These are phyloP conservation scores for Medicago truncatula DNA, from an alignment of 306 rosid genomes.

Conservation along the genomic window DNA sequence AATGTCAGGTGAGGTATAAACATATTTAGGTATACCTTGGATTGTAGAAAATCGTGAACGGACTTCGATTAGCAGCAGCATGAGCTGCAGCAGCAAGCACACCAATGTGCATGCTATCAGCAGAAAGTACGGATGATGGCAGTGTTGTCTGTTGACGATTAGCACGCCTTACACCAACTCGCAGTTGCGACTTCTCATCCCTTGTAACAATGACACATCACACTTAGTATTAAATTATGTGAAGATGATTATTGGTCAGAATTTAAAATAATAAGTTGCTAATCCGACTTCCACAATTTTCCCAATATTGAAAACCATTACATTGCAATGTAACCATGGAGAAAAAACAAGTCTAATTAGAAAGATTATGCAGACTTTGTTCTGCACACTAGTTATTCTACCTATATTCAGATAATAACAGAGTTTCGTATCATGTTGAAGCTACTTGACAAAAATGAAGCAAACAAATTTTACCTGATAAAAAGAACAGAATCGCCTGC, in stretches of 20 bases:
- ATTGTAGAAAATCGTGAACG: slow-evolving; percentile 92
- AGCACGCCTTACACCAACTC: slow-evolving; percentile 92
- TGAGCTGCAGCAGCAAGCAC: slow-evolving; percentile 99
- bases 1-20: neutral
- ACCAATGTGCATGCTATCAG: slow-evolving; percentile 99
- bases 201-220: slow-evolving; percentile 46
- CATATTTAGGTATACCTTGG: slow-evolving; percentile 66
- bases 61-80: slow-evolving; percentile 87
- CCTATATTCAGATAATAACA: neutral
- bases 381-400: neutral
- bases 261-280: slow-evolving; percentile 3
- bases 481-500: slow-evolving; percentile 95
- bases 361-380: neutral
- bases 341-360: neutral
- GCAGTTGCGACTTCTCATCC: slow-evolving; percentile 90
- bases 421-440: neutral
- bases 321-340: neutral
- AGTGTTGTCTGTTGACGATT: slow-evolving; percentile 90
- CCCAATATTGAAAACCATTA: neutral
- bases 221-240: neutral
- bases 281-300: neutral
- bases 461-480: slow-evolving; percentile 66
- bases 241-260: neutral
- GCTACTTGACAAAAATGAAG: slow-evolving; percentile 7
- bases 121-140: slow-evolving; percentile 94